Evolutionary conservation across 331 rosid species (phyloP), one percentile per base, ranked within the genome.

Genomic region (Phaseolus coccineus): DNA sequence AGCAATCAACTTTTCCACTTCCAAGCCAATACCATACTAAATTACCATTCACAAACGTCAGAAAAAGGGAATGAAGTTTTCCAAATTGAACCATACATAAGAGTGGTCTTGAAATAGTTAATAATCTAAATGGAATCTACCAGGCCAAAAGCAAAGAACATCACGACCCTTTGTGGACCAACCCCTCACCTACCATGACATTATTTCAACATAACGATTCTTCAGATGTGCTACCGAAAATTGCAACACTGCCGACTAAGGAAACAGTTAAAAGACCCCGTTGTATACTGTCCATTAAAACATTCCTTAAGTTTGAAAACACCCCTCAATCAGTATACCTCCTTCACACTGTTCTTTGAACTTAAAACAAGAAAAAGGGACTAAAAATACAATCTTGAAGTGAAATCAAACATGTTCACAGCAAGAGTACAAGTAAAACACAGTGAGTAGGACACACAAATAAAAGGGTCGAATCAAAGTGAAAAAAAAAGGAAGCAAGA

Each of bases 141-240:
- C 3, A 25, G 15, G 33, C 16, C 42, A 62, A 52, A 74, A 58
- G 53, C 50, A 15, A 64, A 67, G 37, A 42, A 57, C 28, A 47
- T 13, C 13, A 39, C 30, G 15, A 71, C 56, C 73, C 73, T 24
- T 24, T 3, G 19, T 53, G 50, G 76, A 65, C 15, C 71, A 73
- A n/a, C 52, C 24, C 79, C 39, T n/a, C 82, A 28, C 50, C 37
- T 2, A 28, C 31, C 13, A 28, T 63, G 25, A 27, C 27, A 64
- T 22, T 15, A 16, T 59, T 48, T 81, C 14, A 58, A 37, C 51
- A 77, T 47, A 8, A 27, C n/a, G 39, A 62, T 62, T 28, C 16
- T 76, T 71, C 76, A 74, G 15, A 66, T 71, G 31, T 19, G 53
- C 58, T 47, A 48, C 50, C 25, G 35, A 57, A 61, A 80, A 12